Evolutionary conservation across 129 eudicot genomes (phyloP).

Genomic region (Lonicera japonica): DNA sequence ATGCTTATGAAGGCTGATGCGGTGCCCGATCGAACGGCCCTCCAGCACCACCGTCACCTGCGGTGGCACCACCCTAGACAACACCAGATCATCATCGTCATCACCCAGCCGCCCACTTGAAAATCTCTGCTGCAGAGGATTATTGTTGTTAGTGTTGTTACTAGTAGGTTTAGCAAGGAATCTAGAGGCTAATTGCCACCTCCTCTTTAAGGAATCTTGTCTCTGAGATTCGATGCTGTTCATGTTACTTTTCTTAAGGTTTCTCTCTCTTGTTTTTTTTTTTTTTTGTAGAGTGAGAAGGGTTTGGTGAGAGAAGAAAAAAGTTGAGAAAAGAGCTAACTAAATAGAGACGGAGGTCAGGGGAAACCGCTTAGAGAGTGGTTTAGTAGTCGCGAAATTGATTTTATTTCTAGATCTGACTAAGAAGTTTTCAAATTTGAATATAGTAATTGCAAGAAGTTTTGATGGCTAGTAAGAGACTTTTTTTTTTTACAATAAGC

Average conservation of each 20-base stretch:
- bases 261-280: conserved; percentile 5
- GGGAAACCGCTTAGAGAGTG: no score
- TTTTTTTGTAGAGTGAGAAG: background rate
- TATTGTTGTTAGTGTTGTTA: background rate
- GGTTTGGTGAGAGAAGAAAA: conserved; percentile 10
- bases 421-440: no score
- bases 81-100: conserved; percentile 42
- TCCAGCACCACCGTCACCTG: conserved; percentile 88
- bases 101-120: conserved; percentile 26
- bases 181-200: conserved; percentile 18
- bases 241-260: conserved; percentile 19
- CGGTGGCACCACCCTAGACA: conserved; percentile 58
- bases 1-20: conserved; percentile 73
- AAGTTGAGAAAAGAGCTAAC: background rate
- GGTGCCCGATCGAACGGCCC: conserved; percentile 89
- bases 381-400: no score
- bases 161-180: background rate
- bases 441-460: no score
- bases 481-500: no score
- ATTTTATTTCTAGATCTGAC: no score
- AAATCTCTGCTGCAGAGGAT: conserved; percentile 8
- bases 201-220: conserved; percentile 27
- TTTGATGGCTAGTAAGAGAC: no score
- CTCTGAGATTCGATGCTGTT: conserved; percentile 36
- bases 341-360: background rate